Conservation (phyloP, 139 green algal genomes). For the Mesotaenium endlicherianum region DNA sequence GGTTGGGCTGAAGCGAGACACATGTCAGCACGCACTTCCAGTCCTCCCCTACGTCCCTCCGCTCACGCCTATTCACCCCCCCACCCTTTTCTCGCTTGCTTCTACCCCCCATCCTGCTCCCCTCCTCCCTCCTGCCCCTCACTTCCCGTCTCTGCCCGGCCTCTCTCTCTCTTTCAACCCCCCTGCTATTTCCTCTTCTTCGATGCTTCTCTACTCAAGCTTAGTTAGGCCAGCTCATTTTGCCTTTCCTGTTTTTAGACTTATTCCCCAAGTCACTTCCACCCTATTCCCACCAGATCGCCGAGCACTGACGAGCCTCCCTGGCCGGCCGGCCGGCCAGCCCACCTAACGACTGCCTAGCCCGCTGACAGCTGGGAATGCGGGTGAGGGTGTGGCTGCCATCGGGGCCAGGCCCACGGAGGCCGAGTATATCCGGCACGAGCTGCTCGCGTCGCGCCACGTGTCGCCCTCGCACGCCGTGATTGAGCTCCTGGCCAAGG, state of each 20-base stretch:
- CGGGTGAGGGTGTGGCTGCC: not conserved
- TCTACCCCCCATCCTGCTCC: not conserved
- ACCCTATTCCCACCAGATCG: too few species aligned
- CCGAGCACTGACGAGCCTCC: too few species aligned
- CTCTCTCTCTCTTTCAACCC: not conserved
- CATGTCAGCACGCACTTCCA: too few species aligned
- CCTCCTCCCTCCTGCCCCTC: not conserved
- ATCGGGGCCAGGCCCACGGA: constrained; percentile 48
- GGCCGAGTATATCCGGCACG: constrained; percentile 30
- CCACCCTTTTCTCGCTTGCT: too few species aligned
- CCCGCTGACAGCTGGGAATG: too few species aligned
- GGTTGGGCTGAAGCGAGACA: too few species aligned
- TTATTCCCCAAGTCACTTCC: too few species aligned
- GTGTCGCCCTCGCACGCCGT: not conserved
- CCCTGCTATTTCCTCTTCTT: not conserved
- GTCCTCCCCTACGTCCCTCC: not conserved
- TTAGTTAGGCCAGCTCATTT: too few species aligned
- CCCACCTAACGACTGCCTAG: too few species aligned
- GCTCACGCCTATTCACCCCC: too few species aligned
- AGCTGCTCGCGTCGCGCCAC: not conserved
- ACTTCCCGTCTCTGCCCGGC: not conserved
- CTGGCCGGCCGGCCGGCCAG: too few species aligned
- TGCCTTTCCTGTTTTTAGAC: too few species aligned
- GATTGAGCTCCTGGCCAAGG: constrained; percentile 46
- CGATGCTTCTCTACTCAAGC: not conserved